These are phyloP conservation scores for Venturia pyrina DNA, from an alignment of 2,329 filamentous ascomycete species.

Conservation along the genomic window DNA sequence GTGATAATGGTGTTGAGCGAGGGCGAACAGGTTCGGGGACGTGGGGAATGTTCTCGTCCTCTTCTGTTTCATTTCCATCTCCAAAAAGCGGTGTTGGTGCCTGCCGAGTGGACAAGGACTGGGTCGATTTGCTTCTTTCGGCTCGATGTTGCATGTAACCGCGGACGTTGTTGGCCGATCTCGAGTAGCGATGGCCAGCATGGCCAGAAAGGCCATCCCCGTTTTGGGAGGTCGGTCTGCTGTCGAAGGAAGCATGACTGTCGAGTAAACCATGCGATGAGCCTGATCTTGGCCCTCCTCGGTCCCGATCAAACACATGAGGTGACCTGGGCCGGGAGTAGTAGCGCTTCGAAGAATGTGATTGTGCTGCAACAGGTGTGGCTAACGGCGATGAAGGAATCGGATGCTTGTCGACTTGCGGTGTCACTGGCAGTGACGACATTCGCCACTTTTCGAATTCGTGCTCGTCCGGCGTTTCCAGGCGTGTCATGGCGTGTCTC, in stretches of 20 bases:
- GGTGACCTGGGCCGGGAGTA: background rate
- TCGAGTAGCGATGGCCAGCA: background rate
- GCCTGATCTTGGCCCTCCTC: background rate
- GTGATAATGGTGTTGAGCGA: background rate
- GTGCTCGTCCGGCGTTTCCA: background rate
- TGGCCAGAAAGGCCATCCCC: background rate
- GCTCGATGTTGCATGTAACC: conserved; percentile 4
- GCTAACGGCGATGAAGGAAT: background rate
- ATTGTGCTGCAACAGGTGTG: background rate
- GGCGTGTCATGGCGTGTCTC: background rate
- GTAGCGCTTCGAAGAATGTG: background rate
- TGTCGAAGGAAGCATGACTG: background rate
- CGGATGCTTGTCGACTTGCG: background rate
- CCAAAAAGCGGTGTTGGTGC: conserved; percentile 1
- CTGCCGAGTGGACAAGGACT: background rate
- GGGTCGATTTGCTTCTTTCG: background rate
- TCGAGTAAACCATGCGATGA: background rate
- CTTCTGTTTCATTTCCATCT: background rate
- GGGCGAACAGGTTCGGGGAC: background rate
- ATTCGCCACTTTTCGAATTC: conserved; percentile 2
- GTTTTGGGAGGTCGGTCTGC: background rate
- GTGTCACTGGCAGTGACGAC: background rate
- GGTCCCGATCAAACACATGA: background rate
- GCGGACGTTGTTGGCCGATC: background rate
- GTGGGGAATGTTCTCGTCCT: background rate